Conservation (phyloP, 192 early-diverging fungal species). For the Piromyces finnis region DNA sequence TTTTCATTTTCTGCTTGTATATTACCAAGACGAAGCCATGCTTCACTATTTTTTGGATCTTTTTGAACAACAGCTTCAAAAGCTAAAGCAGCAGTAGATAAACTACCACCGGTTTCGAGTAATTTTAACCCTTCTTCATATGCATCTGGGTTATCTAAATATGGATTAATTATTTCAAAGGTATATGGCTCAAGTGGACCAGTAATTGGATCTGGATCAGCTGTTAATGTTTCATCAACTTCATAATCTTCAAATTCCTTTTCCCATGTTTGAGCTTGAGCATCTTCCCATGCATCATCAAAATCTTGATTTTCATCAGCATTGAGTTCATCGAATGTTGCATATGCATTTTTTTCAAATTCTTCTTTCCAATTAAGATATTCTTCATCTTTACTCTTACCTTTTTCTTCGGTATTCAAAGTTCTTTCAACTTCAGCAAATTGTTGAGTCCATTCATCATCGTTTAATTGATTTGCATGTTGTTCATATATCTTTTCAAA, state of each 20-base stretch:
- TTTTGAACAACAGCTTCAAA: slow-evolving; percentile 6
- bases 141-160: slow-evolving; percentile 4
- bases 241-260: background rate
- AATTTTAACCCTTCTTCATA: slow-evolving; percentile 33
- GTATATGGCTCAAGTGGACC: slow-evolving; percentile 3
- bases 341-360: slow-evolving; percentile 13
- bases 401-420: slow-evolving; percentile 4
- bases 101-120: slow-evolving; percentile 23
- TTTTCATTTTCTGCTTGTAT: slow-evolving; percentile 8
- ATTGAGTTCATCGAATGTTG: slow-evolving; percentile 19
- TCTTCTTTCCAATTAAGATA: slow-evolving; percentile 12
- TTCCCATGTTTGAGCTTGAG: background rate
- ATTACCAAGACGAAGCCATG: slow-evolving; percentile 5
- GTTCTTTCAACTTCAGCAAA: slow-evolving; percentile 26
- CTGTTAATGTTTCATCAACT: background rate
- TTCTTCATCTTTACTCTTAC: slow-evolving; percentile 16
- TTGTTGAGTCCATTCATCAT: slow-evolving; percentile 27
- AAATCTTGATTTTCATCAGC: slow-evolving; percentile 26
- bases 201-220: slow-evolving; percentile 4
- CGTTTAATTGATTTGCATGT: background rate
- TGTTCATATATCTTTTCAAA: background rate
- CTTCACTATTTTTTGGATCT: slow-evolving; percentile 2
- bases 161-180: slow-evolving; percentile 6
- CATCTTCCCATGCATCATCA: slow-evolving; percentile 9
- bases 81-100: slow-evolving; percentile 2